Percentiles rank a stretch among this genome's conserved stretches.
phyloP scores from a whole-genome alignment of 2,329 filamentous ascomycete species.

The Arthrocladium fulminans region DNA sequence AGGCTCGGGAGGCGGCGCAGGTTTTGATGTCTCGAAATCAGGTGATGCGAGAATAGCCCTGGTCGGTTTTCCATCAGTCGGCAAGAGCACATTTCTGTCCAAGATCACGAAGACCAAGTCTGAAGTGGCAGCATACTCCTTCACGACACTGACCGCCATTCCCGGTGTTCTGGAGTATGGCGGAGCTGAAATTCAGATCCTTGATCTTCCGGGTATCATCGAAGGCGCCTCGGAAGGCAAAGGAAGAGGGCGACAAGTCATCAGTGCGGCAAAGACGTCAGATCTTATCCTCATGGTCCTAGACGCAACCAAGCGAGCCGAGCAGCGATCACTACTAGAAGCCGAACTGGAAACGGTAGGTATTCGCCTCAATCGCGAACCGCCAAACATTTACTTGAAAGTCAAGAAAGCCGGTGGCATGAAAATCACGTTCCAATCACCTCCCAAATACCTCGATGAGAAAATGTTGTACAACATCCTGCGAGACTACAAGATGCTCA shows the following conservation, averaged over 20 bases:
- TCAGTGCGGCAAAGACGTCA: constrained; percentile 73
- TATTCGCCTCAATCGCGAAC: constrained; percentile 82
- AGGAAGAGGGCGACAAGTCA: constrained; percentile 89
- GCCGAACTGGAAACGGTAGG: constrained; percentile 90
- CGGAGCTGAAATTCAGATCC: constrained; percentile 93
- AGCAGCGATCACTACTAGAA: constrained; percentile 83
- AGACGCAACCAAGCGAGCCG: constrained; percentile 91
- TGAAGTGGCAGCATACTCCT: constrained; percentile 90
- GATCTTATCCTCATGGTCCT: constrained; percentile 95
- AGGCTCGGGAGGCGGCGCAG: constrained; percentile 67
- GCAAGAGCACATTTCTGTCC: constrained; percentile 97
- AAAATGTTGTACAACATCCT: constrained; percentile 98
- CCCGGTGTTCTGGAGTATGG: constrained; percentile 96
- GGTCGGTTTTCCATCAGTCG: constrained; percentile 97
- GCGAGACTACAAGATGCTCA: constrained; percentile 96
- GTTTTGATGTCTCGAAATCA: constrained; percentile 87
- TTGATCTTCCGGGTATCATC: constrained; percentile 96
- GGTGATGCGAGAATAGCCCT: constrained; percentile 94
- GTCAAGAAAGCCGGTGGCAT: constrained; percentile 91
- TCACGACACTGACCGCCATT: constrained; percentile 95
- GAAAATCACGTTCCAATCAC: constrained; percentile 91
- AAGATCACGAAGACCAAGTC: constrained; percentile 98
- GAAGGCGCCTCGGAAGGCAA: constrained; percentile 95
- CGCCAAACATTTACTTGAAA: constrained; percentile 97
- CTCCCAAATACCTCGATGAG: constrained; percentile 87